Percentiles rank a stretch among this genome's conserved stretches.
Conservation (phyloP, 345 rosid species). For the Eucalyptus cloeziana region DNA sequence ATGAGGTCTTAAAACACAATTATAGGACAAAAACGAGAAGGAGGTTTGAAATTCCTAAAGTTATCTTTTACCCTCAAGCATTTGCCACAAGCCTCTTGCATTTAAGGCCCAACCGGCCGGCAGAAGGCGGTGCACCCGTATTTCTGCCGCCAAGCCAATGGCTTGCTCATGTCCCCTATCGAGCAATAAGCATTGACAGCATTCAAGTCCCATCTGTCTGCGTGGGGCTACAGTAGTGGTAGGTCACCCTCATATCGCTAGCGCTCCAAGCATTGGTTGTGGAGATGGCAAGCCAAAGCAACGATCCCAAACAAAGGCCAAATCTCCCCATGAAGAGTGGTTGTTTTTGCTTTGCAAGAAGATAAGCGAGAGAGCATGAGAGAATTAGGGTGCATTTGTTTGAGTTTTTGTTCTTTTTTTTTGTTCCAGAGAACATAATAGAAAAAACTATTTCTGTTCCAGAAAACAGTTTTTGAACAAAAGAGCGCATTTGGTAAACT, state of each 20-base stretch:
- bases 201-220: constrained; percentile 30
- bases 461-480: no score
- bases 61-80: constrained; percentile 25
- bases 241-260: constrained; percentile 43
- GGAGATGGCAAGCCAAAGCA: background rate
- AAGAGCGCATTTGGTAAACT: no score
- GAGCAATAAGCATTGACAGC: constrained; percentile 41
- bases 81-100: constrained; percentile 40
- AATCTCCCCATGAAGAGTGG: background rate
- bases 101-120: constrained; percentile 42
- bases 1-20: background rate
- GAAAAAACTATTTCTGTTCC: no score
- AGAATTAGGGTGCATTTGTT: no score
- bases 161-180: constrained; percentile 43
- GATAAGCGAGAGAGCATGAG: background rate
- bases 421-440: no score
- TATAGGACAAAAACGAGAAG: background rate
- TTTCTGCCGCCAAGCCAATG: constrained; percentile 37
- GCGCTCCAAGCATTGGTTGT: constrained; percentile 12
- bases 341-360: background rate
- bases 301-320: background rate
- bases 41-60: background rate
- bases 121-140: constrained; percentile 72
- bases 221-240: constrained; percentile 23
- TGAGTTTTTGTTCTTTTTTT: no score